These are phyloP conservation scores for Evernia prunastri DNA, from an alignment of 495 filamentous ascomycete genomes.

Conservation along the genomic window DNA sequence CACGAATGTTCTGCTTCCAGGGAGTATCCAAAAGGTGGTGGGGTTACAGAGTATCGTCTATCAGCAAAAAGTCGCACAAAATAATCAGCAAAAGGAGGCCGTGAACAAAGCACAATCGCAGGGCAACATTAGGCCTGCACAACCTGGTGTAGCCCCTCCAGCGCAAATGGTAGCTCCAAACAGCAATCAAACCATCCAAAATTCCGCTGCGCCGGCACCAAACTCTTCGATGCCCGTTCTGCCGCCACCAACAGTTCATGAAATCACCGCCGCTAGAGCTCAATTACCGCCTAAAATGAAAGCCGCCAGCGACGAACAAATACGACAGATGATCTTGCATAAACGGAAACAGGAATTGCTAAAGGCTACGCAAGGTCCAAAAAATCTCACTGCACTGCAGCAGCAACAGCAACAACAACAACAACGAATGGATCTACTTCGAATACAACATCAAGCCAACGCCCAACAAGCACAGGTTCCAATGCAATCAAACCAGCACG, in stretches of 20 bases:
- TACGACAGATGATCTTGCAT: constrained; percentile 38
- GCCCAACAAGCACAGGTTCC: constrained; percentile 16
- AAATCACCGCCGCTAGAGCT: constrained; percentile 24
- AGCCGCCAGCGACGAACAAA: constrained; percentile 45
- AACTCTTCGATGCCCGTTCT: constrained; percentile 11
- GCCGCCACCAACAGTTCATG: constrained; percentile 21
- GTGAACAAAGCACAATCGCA: constrained; percentile 7
- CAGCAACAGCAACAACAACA: constrained; percentile 32
- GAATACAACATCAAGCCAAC: constrained; percentile 12
- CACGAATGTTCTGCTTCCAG: constrained; percentile 35
- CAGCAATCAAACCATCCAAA: constrained; percentile 29
- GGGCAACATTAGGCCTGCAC: constrained; percentile 3
- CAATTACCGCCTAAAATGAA: constrained; percentile 17
- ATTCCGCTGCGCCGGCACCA: neutral
- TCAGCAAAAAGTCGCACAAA: constrained; percentile 31
- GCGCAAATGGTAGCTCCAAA: constrained; percentile 38
- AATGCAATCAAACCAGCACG: constrained; percentile 11
- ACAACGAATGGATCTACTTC: constrained; percentile 18
- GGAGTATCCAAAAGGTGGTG: constrained; percentile 42
- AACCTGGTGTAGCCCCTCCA: constrained; percentile 15
- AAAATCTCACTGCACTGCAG: constrained; percentile 35
- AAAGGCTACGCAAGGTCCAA: constrained; percentile 31
- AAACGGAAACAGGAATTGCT: constrained; percentile 35
- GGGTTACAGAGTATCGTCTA: constrained; percentile 51
- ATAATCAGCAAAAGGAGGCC: constrained; percentile 22